Evolutionary conservation across 768 basidiomycete species (phyloP), one percentile per base, ranked within the genome.

Genomic region (Candolleomyces eurysporus): DNA sequence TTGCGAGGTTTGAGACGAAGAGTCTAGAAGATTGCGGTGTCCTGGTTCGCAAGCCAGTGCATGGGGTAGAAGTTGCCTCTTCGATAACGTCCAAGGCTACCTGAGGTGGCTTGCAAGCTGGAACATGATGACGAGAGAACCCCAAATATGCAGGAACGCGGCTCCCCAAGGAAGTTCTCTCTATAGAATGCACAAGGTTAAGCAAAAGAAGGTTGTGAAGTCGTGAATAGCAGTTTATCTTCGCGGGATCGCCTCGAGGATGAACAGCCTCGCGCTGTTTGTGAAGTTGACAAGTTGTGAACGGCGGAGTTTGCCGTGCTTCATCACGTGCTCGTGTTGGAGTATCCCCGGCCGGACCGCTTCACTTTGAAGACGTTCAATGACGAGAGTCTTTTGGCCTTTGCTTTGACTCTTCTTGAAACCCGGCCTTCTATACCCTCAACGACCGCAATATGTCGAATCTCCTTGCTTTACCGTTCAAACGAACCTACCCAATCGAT

Each of bases 381-480:
- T 17, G 46, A 48, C 6, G 36, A 11, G 48, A 14, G 22, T 31
- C 19, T 43, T n/a, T 17, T 17, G 14, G 45, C 45, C 16, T 53
- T 31, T 53, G 26, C 30, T 36, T 36, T 36, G 14, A 53, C 26
- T 16, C 6, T 30, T n/a, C 42, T 39, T 43, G 21, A 50, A 21
- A 30, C 59, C 31, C 17, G n/a, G n/a, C n/a, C n/a, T n/a, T n/a
- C n/a, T n/a, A n/a, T n/a, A 40, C 32, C 16, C n/a, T 42, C 13
- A 11, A 19, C 7, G 14, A 10, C 36, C n/a, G 17, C 17, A 49
- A 5, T 26, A 93, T 94, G 92, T 79, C 92, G 54, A 94, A 94
- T 72, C 85, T 91, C 57, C 80, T 94, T 51, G 71, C 78, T 4
- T 75, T 95, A 48, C 91, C 92, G 0, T 85, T 86, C 81, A 94